phyloP scores from a whole-genome alignment of 1,139 yeast species.

The Keqinozyma sinolaborantium region DNA sequence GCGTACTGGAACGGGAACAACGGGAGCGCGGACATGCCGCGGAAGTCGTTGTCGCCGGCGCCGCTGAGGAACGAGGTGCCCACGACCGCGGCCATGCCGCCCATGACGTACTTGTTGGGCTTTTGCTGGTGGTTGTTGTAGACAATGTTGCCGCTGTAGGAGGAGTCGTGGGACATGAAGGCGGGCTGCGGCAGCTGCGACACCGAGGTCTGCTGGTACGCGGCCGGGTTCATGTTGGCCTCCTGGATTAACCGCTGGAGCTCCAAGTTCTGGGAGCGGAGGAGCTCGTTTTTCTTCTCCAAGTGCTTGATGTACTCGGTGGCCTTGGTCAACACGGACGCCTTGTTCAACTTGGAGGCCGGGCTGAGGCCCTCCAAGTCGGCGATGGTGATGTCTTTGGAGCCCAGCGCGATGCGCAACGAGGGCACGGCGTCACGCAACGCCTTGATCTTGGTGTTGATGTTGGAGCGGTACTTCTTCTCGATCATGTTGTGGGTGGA shows the following conservation, averaged over 20 bases:
- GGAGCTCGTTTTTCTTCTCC: conserved; percentile 60
- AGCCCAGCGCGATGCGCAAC: conserved; percentile 45
- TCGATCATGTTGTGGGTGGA: conserved; percentile 81
- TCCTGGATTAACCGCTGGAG: conserved; percentile 39
- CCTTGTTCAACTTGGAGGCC: conserved; percentile 82
- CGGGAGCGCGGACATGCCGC: conserved; percentile 38
- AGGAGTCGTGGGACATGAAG: background rate
- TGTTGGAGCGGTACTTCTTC: conserved; percentile 41
- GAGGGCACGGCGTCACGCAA: conserved; percentile 76
- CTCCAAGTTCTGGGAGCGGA: conserved; percentile 52
- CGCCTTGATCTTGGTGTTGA: conserved; percentile 68
- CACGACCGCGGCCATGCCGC: conserved; percentile 56
- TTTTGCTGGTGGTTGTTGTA: conserved; percentile 11
- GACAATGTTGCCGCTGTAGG: conserved; percentile 2
- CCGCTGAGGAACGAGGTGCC: conserved; percentile 43
- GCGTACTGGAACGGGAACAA: conserved; percentile 22
- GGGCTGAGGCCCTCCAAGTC: conserved; percentile 87
- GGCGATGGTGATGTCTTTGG: conserved; percentile 33
- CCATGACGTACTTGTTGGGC: conserved; percentile 39
- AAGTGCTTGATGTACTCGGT: conserved; percentile 86
- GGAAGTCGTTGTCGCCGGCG: conserved; percentile 32
- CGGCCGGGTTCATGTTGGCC: conserved; percentile 18
- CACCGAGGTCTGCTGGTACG: conserved; percentile 4
- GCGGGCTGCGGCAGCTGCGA: conserved; percentile 1
- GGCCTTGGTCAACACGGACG: conserved; percentile 83